Base-by-base conservation (phyloP, 306 rosid genomes). In the Erythrophleum fordii region DNA sequence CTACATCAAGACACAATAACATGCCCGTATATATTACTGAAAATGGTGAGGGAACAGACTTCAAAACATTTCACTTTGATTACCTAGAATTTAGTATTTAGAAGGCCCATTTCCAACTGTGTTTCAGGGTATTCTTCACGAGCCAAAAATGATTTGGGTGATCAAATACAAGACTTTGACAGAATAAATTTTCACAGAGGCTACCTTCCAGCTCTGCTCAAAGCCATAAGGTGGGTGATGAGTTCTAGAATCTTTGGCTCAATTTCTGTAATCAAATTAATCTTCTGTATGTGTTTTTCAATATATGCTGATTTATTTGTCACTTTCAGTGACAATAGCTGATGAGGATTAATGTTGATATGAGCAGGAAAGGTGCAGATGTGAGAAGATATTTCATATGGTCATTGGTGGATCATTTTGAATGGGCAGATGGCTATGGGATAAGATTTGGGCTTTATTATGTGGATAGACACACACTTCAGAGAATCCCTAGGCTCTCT, bases 371-470 rank as follows among this genome's bases (percentile, higher is more conserved):
- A 10, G 88, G 87, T 42, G 91, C 88, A 28, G 84, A 80, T 53
- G 88, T 88, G 56, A 81, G 82, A 18, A 89, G 88, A 44, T 85
- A 87, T 73, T 87, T 85, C 72, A 39, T 61, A 48, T 85, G 88
- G 91, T 59, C 83, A 1, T 80, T 85, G 74, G 62, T 82, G 46
- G 72, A 87, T 39, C 82, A 77, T 42, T 85, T 87, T 46, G 85
- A 87, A 69, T 87, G 91, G 88, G 0, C 18, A 14, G 1, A 34
- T 42, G 23, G 91, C 85, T 10, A 85, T 42, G 46, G 13, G 2
- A 8, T 8, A 10, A 42, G 46, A 42, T 42, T 42, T 8, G 46
- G 13, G 12, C 12, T 10, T 42, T 0, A 42, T 12, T 42, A 42
- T 42, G 46, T 42, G 46, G 46, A 61, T 48, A 14, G 5, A 60